Evolutionary conservation across 2,329 filamentous ascomycete genomes (phyloP).

Genomic region (Niveomyces coronatus): DNA sequence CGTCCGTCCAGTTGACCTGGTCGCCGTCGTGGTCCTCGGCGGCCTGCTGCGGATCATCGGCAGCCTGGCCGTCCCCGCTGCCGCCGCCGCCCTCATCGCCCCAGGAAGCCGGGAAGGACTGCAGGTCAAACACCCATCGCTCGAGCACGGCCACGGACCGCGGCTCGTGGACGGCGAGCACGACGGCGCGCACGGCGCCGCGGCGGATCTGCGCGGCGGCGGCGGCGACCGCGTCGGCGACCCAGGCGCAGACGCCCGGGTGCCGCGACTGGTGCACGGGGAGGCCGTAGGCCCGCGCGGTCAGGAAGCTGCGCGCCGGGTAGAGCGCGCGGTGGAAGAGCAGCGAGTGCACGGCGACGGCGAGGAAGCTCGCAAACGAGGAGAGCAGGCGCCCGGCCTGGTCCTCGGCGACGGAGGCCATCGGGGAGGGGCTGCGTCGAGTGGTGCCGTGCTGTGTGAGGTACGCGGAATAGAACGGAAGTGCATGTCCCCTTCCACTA

Average conservation of each 20-base stretch:
- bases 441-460: no score
- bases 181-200: constrained; percentile 36
- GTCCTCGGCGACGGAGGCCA: constrained; percentile 21
- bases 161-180: constrained; percentile 36
- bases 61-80: neutral
- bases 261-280: constrained; percentile 79
- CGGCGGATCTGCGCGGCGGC: constrained; percentile 59
- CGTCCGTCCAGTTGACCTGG: constrained; percentile 45
- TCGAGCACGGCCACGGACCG: constrained; percentile 38
- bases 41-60: neutral
- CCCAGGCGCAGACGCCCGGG: constrained; percentile 76
- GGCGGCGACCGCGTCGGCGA: constrained; percentile 68
- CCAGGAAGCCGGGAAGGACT: constrained; percentile 38
- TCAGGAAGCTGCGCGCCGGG: constrained; percentile 65
- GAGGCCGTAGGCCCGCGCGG: constrained; percentile 71
- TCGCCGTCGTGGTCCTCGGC: constrained; percentile 14
- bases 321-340: constrained; percentile 77
- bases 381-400: constrained; percentile 49
- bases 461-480: no score
- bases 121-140: constrained; percentile 51
- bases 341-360: constrained; percentile 74
- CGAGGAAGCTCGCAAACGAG: constrained; percentile 71
- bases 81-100: constrained; percentile 12
- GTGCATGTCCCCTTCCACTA: neutral
- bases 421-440: no score